Evolutionary conservation across 1,284 basidiomycete genomes (phyloP).

Genomic region (Pascua guehoae): DNA sequence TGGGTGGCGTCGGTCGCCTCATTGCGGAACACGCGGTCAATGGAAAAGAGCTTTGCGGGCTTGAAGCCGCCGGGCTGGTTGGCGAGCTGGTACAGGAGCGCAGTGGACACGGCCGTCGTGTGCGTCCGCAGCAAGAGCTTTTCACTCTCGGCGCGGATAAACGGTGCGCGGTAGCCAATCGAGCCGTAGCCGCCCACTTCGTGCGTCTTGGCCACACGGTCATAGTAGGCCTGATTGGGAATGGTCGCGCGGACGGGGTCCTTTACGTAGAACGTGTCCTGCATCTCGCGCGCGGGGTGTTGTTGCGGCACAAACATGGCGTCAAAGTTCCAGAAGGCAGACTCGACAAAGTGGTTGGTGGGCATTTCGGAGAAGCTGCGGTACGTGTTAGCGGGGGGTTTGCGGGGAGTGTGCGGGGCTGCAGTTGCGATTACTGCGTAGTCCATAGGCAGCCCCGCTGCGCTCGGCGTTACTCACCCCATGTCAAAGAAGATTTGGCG

Average conservation of each 20-base stretch:
- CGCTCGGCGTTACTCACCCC: constrained; percentile 62
- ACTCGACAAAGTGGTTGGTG: constrained; percentile 95
- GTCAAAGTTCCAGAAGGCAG: constrained; percentile 99
- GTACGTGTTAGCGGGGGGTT: not conserved
- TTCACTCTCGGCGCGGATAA: constrained; percentile 84
- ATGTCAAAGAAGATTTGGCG: constrained; percentile 98
- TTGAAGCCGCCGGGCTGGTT: constrained; percentile 73
- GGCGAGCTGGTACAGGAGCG: constrained; percentile 92
- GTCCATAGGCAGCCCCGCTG: too few relatives aligned
- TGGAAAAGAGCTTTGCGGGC: constrained; percentile 95
- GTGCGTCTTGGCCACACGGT: constrained; percentile 82
- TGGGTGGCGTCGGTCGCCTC: constrained; percentile 99
- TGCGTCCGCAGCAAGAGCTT: constrained; percentile 94
- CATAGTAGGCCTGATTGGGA: constrained; percentile 82
- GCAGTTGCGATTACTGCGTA: not conserved
- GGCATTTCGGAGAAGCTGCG: constrained; percentile 98
- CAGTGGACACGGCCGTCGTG: constrained; percentile 91
- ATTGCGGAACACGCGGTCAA: constrained; percentile 98
- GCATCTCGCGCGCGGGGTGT: constrained; percentile 94
- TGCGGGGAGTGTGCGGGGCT: not conserved
- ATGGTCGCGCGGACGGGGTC: constrained; percentile 75
- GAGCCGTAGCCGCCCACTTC: constrained; percentile 90
- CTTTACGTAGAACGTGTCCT: constrained; percentile 99
- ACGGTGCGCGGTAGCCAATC: constrained; percentile 96
- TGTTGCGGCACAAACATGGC: constrained; percentile 98